Evolutionary conservation across 2,329 filamentous ascomycete genomes (phyloP).

Genomic region (Lecanicillium sp.): DNA sequence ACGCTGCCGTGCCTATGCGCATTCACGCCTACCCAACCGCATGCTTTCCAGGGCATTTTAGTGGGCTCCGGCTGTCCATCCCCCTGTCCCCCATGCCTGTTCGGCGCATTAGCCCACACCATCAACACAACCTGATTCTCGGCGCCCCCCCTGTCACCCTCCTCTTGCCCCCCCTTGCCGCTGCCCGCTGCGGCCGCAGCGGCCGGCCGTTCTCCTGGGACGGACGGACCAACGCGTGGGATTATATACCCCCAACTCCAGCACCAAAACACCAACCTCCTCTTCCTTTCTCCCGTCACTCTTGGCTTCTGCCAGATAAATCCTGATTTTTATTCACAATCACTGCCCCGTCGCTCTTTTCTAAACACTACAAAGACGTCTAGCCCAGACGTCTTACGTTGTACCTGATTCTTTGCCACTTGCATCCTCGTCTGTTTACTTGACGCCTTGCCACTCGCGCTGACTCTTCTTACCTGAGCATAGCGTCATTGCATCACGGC

Average conservation of each 20-base stretch:
- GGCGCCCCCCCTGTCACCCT: background rate
- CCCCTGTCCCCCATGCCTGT: background rate
- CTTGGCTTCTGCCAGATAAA: slow-evolving; percentile 10
- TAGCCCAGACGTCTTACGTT: slow-evolving; percentile 4
- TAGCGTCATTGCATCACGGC: slow-evolving; percentile 2
- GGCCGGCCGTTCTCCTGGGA: slow-evolving; percentile 1
- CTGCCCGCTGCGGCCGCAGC: background rate
- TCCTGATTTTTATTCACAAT: background rate
- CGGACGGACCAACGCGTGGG: slow-evolving; percentile 5
- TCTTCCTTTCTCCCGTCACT: slow-evolving; percentile 7
- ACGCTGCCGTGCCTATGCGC: slow-evolving; percentile 3
- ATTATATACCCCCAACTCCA: slow-evolving; percentile 6
- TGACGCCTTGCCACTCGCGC: slow-evolving; percentile 3
- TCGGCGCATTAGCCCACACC: background rate
- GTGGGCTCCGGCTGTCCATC: background rate
- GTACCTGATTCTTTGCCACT: background rate
- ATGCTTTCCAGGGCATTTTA: background rate
- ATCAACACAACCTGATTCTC: background rate
- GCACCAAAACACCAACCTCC: slow-evolving; percentile 4
- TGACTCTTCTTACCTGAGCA: no score
- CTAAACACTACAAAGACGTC: slow-evolving; percentile 2
- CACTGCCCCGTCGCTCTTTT: slow-evolving; percentile 5
- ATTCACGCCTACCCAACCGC: no score
- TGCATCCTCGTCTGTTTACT: no score
- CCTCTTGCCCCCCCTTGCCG: background rate